Evolutionary conservation across 805 yeast genomes (phyloP).

Genomic region (Saccharomycopsis selenospora): DNA sequence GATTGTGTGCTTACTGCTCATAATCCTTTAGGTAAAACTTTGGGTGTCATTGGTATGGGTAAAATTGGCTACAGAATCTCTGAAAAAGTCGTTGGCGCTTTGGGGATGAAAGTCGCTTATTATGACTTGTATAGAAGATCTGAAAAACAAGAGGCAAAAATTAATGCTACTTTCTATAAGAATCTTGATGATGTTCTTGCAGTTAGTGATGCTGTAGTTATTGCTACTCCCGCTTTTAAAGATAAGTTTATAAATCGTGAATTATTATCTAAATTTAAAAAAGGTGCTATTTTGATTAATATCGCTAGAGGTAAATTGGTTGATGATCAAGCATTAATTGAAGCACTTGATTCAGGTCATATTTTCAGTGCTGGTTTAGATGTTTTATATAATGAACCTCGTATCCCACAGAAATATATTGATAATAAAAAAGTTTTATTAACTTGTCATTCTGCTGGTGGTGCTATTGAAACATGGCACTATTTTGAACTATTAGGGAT

Average conservation of each 20-base stretch:
- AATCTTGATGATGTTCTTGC: constrained; percentile 27
- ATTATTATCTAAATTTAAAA: constrained; percentile 32
- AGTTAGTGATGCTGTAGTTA: constrained; percentile 26
- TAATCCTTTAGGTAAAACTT: constrained; percentile 29
- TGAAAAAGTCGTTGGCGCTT: constrained; percentile 25
- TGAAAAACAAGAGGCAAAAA: constrained; percentile 8
- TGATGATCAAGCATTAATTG: constrained; percentile 53
- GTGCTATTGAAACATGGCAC: constrained; percentile 15
- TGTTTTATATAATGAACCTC: constrained; percentile 70
- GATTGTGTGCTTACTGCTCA: constrained; percentile 10
- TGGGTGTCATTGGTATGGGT: constrained; percentile 33
- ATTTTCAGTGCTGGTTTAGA: constrained; percentile 65
- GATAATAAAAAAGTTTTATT: constrained; percentile 36
- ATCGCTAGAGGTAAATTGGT: constrained; percentile 89
- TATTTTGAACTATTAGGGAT: constrained; percentile 17
- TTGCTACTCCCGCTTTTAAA: constrained; percentile 21
- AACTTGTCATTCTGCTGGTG: constrained; percentile 19
- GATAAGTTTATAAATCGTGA: constrained; percentile 43
- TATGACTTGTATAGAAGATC: constrained; percentile 16
- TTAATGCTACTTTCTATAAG: constrained; percentile 22
- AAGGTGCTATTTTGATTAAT: constrained; percentile 33
- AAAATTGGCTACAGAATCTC: constrained; percentile 31
- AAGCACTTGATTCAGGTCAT: constrained; percentile 55
- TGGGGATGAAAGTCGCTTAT: constrained; percentile 20
- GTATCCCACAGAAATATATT: constrained; percentile 46